phyloP scores from a whole-genome alignment of 495 filamentous ascomycete genomes.

The Aspergillus steynii region DNA sequence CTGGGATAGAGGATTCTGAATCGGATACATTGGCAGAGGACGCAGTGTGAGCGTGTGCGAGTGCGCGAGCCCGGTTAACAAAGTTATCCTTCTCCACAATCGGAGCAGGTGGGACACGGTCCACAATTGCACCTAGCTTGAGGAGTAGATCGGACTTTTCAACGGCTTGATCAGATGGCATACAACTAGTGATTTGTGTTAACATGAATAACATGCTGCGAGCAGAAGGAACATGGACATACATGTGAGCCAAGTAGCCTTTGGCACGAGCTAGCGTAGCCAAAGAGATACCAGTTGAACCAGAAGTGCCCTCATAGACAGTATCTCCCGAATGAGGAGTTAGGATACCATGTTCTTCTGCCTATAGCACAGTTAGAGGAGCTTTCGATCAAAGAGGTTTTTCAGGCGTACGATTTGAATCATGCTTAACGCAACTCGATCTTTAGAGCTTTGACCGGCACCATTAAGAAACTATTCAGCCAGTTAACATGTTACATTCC shows the following conservation, averaged over 20 bases:
- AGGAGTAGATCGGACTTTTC: conserved; percentile 89
- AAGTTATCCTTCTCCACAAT: conserved; percentile 91
- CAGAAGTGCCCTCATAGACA: conserved; percentile 97
- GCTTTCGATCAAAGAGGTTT: conserved; percentile 9
- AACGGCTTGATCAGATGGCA: conserved; percentile 86
- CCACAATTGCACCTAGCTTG: conserved; percentile 87
- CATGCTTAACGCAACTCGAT: conserved; percentile 89
- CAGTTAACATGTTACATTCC: background rate
- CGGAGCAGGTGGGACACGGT: conserved; percentile 84
- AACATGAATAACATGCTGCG: conserved; percentile 3
- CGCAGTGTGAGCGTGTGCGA: conserved; percentile 69
- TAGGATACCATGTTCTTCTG: conserved; percentile 76
- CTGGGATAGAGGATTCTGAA: conserved; percentile 10
- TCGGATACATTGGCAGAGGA: conserved; percentile 36
- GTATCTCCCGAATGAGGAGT: conserved; percentile 81
- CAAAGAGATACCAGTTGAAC: conserved; percentile 90
- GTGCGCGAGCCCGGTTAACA: conserved; percentile 84
- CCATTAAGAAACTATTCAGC: conserved; percentile 78
- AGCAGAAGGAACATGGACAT: conserved; percentile 19
- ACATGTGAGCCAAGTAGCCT: conserved; percentile 92
- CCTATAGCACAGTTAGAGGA: conserved; percentile 41
- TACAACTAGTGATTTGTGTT: conserved; percentile 58
- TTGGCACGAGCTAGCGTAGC: conserved; percentile 83
- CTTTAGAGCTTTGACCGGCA: conserved; percentile 93
- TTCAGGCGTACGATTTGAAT: conserved; percentile 61